Base-by-base conservation (phyloP, 1,139 yeast species). In the Taphrina wiesneri region DNA sequence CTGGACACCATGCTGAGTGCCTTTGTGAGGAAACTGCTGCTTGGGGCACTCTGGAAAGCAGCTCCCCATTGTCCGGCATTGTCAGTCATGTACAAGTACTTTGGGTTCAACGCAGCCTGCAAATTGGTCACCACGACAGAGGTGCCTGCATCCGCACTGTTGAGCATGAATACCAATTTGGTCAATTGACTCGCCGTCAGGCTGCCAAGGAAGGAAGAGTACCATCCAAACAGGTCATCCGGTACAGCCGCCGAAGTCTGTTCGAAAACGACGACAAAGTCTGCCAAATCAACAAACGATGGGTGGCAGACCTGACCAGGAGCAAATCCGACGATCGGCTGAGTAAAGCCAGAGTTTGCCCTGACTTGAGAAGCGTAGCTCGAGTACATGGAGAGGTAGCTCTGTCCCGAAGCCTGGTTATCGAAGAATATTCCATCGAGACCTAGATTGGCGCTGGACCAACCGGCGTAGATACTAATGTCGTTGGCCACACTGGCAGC, bases 351-450 rank as follows among this genome's bases (percentile, higher is more conserved):
- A 5, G 59, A n/a, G 25, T 54, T 54, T 6, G 36, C 5, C 15
- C 47, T n/a, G 26, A 54, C 49, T 36, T 54, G 59, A 19, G 43
- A 6, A 19, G 59, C 59, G 36, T 54, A 54, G 15, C 30, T 17
- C 25, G 30, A 15, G 59, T 54, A 54, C 49, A 25, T 30, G 2
- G 47, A n/a, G 36, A 54, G 49, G 28, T 54, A 54, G 11, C 13
- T 36, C 23, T 19, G 28, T 3, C 59, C 34, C 23, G 59, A 19
- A 5, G 59, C 59, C 36, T 54, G 59, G 36, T 54, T 54, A 49
- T 54, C 59, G 21, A 54, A 39, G 47, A 54, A 54, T 47, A 54
- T 54, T 6, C 59, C 59, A 23, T 54, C 49, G 23, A 54, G 46
- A 2, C 34, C 49, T 34, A 36, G 36, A 2, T 25, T 17, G 11